phyloP scores from a whole-genome alignment of 2,329 filamentous ascomycete genomes.

The Trichophyton verrucosum region DNA sequence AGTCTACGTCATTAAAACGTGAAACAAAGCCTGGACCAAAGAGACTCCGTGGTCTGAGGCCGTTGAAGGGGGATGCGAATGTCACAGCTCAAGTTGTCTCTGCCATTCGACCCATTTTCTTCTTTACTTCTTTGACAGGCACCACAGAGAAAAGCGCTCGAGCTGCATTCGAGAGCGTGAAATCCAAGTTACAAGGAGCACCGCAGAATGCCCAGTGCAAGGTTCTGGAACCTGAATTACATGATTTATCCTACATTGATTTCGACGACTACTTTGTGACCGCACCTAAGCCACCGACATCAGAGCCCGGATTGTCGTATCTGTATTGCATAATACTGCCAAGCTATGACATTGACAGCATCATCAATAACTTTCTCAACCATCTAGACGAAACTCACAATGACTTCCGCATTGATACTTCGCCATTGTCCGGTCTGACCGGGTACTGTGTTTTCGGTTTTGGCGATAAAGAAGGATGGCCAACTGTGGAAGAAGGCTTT shows the following conservation, averaged over 20 bases:
- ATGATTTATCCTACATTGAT: constrained; percentile 75
- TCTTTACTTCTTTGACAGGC: constrained; percentile 80
- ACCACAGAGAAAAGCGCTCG: constrained; percentile 65
- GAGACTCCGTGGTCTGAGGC: constrained; percentile 11
- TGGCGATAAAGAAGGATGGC: constrained; percentile 85
- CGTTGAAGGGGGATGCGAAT: constrained; percentile 7
- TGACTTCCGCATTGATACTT: constrained; percentile 91
- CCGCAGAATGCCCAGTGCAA: constrained; percentile 15
- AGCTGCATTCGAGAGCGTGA: constrained; percentile 47
- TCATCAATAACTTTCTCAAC: constrained; percentile 74
- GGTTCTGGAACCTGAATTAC: constrained; percentile 48
- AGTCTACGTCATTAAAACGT: neutral
- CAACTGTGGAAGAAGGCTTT: constrained; percentile 77
- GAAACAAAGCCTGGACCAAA: constrained; percentile 10
- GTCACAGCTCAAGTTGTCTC: neutral
- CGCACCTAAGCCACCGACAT: constrained; percentile 50
- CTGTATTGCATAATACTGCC: constrained; percentile 80
- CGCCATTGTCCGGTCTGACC: constrained; percentile 59
- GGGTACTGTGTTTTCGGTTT: constrained; percentile 93
- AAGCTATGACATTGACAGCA: constrained; percentile 89
- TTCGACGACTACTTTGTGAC: constrained; percentile 86
- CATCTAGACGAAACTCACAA: constrained; percentile 87
- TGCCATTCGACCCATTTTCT: constrained; percentile 55
- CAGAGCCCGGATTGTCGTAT: constrained; percentile 41
- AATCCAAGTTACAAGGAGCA: constrained; percentile 25